These are phyloP conservation scores for Phytophthora pseudosyringae DNA, from an alignment of 352 stramenopile species.

Conservation along the genomic window DNA sequence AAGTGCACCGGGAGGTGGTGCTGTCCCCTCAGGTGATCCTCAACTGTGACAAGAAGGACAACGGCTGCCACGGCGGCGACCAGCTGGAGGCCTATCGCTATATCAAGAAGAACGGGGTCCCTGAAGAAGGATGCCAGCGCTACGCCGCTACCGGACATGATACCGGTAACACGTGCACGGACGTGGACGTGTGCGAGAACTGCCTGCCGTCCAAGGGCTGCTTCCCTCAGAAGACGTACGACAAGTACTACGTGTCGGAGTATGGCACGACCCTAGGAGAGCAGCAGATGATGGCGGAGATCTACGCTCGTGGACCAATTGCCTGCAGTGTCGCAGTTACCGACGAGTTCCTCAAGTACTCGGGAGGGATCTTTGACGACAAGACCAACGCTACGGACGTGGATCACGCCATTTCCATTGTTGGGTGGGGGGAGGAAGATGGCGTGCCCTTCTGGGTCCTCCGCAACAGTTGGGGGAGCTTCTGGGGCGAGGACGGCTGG, in stretches of 20 bases:
- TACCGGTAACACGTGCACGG: conserved; percentile 87
- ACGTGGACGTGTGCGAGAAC: conserved; percentile 93
- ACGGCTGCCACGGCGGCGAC: conserved; percentile 93
- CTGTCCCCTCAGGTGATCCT: conserved; percentile 87
- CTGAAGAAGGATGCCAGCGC: conserved; percentile 95
- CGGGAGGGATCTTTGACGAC: conserved; percentile 93
- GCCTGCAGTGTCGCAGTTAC: conserved; percentile 94
- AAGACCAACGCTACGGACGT: conserved; percentile 80
- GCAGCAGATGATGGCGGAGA: conserved; percentile 96
- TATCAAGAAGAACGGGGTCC: conserved; percentile 92
- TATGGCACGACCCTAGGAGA: conserved; percentile 93
- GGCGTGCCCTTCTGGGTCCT: conserved; percentile 95
- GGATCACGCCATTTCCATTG: conserved; percentile 95
- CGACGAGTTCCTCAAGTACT: conserved; percentile 91
- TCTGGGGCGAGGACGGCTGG: conserved; percentile 96
- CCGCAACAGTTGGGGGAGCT: conserved; percentile 95
- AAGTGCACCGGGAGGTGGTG: conserved; percentile 81
- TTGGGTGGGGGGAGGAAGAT: conserved; percentile 94
- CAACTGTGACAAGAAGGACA: conserved; percentile 89
- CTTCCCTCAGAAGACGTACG: conserved; percentile 92
- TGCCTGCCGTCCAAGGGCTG: conserved; percentile 85
- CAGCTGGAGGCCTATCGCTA: conserved; percentile 93
- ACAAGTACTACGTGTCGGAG: conserved; percentile 96
- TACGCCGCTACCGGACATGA: conserved; percentile 94
- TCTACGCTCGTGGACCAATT: conserved; percentile 95